A percentile compares a stretch with the other conserved stretches of the same genome.
Evolutionary conservation across 75 land plant species (phyloP).

Genomic region (Pinus tabuliformis): DNA sequence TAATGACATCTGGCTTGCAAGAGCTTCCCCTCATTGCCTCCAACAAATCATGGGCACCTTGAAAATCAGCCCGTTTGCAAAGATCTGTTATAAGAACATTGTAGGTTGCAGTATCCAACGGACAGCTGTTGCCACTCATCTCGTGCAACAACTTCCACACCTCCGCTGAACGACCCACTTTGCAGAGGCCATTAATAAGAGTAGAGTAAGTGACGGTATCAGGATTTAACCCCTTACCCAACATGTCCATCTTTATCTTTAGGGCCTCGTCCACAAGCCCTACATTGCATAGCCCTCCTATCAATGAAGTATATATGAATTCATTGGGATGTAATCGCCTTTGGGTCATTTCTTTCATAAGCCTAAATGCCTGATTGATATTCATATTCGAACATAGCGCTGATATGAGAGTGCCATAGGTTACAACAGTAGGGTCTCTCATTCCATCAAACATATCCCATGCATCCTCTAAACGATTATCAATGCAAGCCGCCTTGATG

Average conservation of each 20-base stretch:
- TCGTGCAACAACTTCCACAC: slow-evolving; percentile 11
- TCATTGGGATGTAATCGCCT: slow-evolving; percentile 6
- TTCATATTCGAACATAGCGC: not conserved
- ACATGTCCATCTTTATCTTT: slow-evolving; percentile 8
- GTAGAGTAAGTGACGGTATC: slow-evolving; percentile 28
- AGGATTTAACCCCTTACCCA: not conserved
- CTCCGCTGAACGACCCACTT: slow-evolving; percentile 6
- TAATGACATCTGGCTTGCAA: slow-evolving; percentile 16
- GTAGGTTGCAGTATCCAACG: slow-evolving; percentile 13
- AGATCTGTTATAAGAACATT: slow-evolving; percentile 1
- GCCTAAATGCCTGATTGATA: slow-evolving; percentile 2
- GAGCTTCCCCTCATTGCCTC: slow-evolving; percentile 4
- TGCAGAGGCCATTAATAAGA: slow-evolving; percentile 20
- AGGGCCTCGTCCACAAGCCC: slow-evolving; percentile 15
- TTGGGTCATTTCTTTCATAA: slow-evolving; percentile 2
- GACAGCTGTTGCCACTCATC: slow-evolving; percentile 11
- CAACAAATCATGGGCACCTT: slow-evolving; percentile 13
- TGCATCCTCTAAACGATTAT: slow-evolving; percentile 5
- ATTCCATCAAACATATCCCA: slow-evolving; percentile 7
- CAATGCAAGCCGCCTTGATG: not conserved
- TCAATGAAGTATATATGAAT: slow-evolving; percentile 11
- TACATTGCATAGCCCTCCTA: not conserved
- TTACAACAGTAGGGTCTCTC: not conserved
- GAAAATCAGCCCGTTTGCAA: slow-evolving; percentile 9
- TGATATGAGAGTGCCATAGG: slow-evolving; percentile 11